Conservation (phyloP, 1,139 yeast species). For the Taphrina communis region DNA sequence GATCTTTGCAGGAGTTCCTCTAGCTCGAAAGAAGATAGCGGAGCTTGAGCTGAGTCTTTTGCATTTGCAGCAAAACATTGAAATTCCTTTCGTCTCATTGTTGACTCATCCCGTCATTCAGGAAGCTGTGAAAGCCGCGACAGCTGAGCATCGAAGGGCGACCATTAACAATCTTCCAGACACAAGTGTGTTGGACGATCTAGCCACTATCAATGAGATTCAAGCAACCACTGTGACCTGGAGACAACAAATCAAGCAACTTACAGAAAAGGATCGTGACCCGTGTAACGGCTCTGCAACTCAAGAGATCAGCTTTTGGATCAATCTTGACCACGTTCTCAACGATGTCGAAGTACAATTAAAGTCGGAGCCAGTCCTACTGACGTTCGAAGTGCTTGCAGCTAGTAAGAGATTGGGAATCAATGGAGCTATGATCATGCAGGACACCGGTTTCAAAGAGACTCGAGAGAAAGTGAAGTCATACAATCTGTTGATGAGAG, state of each 20-base stretch:
- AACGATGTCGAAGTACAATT: slow-evolving; percentile 65
- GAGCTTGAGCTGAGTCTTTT: slow-evolving; percentile 73
- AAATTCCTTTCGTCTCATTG: slow-evolving; percentile 66
- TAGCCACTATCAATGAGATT: slow-evolving; percentile 65
- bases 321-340: slow-evolving; percentile 69
- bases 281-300: slow-evolving; percentile 65
- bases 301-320: slow-evolving; percentile 84
- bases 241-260: slow-evolving; percentile 67
- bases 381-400: slow-evolving; percentile 68
- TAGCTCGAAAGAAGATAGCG: slow-evolving; percentile 66
- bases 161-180: slow-evolving; percentile 51
- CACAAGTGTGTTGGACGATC: slow-evolving; percentile 56
- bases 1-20: slow-evolving; percentile 37
- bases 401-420: slow-evolving; percentile 79
- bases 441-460: slow-evolving; percentile 73
- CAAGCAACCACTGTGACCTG: slow-evolving; percentile 74
- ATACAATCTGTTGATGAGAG: slow-evolving; percentile 69
- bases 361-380: slow-evolving; percentile 59
- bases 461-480: slow-evolving; percentile 54
- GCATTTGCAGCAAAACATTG: slow-evolving; percentile 70
- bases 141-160: slow-evolving; percentile 47
- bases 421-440: slow-evolving; percentile 58
- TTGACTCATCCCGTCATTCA: slow-evolving; percentile 63
- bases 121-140: slow-evolving; percentile 53
- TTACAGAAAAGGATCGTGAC: slow-evolving; percentile 61